These are phyloP conservation scores for Pestalotiopsis sp. DNA, from an alignment of 2,329 filamentous ascomycete genomes.

Conservation along the genomic window DNA sequence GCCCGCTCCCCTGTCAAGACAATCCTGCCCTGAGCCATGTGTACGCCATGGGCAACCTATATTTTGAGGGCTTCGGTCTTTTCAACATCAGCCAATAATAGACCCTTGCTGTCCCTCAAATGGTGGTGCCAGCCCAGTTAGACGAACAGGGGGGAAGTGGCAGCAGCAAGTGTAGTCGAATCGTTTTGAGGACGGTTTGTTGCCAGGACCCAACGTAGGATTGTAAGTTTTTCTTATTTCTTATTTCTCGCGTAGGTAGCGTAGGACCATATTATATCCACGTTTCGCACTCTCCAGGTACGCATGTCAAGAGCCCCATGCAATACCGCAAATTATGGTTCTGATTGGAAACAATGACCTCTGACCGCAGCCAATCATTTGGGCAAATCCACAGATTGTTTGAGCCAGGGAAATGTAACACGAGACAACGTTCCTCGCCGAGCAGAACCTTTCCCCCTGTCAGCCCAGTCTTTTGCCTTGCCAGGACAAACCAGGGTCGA, in stretches of 20 bases:
- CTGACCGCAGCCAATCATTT: neutral
- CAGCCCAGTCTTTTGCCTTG: neutral
- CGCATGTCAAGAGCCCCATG: neutral
- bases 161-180: no score
- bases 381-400: neutral
- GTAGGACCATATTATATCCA: neutral
- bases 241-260: neutral
- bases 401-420: neutral
- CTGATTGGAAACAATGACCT: neutral
- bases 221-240: no score
- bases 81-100: neutral
- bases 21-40: neutral
- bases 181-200: neutral
- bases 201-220: no score
- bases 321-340: neutral
- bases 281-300: neutral
- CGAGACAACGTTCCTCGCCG: neutral
- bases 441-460: neutral
- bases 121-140: neutral
- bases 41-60: neutral
- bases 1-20: neutral
- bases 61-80: neutral
- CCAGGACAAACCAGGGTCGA: neutral
- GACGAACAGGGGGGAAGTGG: neutral
- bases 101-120: neutral